Base-by-base conservation (phyloP, 345 rosid genomes). In the Eutrema japonicum region DNA sequence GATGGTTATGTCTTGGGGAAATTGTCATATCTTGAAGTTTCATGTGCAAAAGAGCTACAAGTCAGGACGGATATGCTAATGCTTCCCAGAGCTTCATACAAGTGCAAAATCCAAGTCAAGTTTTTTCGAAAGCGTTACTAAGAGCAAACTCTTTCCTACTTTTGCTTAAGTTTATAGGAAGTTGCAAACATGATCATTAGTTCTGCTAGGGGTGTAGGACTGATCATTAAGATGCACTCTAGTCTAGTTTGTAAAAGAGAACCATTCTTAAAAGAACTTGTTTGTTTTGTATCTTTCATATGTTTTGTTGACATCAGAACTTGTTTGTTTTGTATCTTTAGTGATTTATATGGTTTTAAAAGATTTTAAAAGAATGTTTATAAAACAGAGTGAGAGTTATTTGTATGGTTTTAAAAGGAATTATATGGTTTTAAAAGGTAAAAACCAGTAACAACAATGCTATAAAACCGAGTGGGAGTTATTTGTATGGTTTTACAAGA, bases 291-390 rank as follows among this genome's bases (percentile, higher is more conserved):
- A 40, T 40, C 11, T 40, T 40, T 40, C 42, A 40, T 26, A 13
- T 12, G 33, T 55, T n/a, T 57, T 9, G 14, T 37, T 59, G 47
- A 38, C 33, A 22, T 40, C 0, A 60, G 3, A 38, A 16, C 64
- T 38, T 41, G 64, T 59, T 59, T 59, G 16, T 61, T 61, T 41
- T 61, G 18, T 42, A 27, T 27, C 29, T 14, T 43, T 13, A 12
- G 43, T 29, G 18, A 18, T 18, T 18, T 18, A 18, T 18, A 18
- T 18, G 18, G 18, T 18, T 18, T 18, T 18, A 18, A 18, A 1
- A 18, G 18, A 18, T 18, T 18, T 18, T 18, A 18, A 18, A 18
- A 18, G 18, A 18, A 18, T 18, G 18, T 18, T 18, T 18, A 18
- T 18, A 18, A 18, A 18, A 18, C 18, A 18, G 18, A 18, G 18